Evolutionary conservation across 306 rosid genomes (phyloP), one percentile per base, ranked within the genome.

Genomic region (Vigna angularis): DNA sequence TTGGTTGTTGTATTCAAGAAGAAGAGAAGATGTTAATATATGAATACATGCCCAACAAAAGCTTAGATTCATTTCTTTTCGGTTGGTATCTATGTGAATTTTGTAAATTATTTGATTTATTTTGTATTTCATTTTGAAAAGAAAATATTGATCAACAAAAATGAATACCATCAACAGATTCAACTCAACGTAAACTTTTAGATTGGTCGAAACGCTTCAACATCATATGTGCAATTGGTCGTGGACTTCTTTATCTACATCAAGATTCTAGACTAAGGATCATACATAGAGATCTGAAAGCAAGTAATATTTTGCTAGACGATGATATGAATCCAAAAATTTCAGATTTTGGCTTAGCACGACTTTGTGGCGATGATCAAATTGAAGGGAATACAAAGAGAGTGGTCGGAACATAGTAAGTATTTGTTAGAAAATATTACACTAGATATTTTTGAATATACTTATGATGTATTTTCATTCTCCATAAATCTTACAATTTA

Each of bases 31-130:
- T 75, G 53, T 58, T 64, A 34, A 8, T 75, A 7, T 75, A 75
- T 62, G 79, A 75, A 75, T 75, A 75, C 24, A 75, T 75, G 80
- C 18, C 80, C 8, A 75, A 75, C 18, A 50, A 6, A 66, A 76
- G 66, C 9, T 40, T 76, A 40, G 81, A 76, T n/a, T 52, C 45
- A 52, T 76, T 76, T 66, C 4, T 76, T 66, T 76, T 76, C 40
- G 57, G 66, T 66, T 16, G 15, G 74, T n/a, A 20, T 66, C 47
- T 38, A 9, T 24, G 3, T 13, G 0, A 38, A 15, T 3, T 58
- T 52, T 36, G 13, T 1, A 50, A 38, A 65, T 36, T 34, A 51
- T 63, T 7, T 11, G 13, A 10, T 47, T 28, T 45, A 42, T 9
- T 62, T 17, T 62, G 2, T 48, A n/a, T 16, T 20, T 50, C 13